These are phyloP conservation scores for Debaryomyces fabryi DNA, from an alignment of 1,139 yeast genomes.

Conservation along the genomic window DNA sequence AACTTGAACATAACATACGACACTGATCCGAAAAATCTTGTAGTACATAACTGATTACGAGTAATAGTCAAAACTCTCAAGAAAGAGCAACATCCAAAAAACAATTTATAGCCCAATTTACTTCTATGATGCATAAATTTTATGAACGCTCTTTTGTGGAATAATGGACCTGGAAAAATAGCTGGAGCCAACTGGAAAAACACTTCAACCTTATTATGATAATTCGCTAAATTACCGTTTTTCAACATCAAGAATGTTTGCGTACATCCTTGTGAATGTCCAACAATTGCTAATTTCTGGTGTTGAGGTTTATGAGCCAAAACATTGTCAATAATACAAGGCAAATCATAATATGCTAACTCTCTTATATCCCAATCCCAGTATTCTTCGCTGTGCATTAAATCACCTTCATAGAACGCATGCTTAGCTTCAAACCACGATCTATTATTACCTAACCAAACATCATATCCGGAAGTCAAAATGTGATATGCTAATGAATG, in stretches of 20 bases:
- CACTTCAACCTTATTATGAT: conserved; percentile 56
- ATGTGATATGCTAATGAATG: conserved; percentile 74
- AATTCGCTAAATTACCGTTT: conserved; percentile 30
- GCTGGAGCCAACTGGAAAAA: conserved; percentile 90
- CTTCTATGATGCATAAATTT: conserved; percentile 54
- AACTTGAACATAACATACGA: conserved; percentile 83
- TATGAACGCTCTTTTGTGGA: conserved; percentile 59
- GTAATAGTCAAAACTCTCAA: conserved; percentile 59
- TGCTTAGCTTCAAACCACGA: conserved; percentile 81
- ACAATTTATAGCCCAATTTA: conserved; percentile 37
- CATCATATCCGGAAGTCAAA: conserved; percentile 70
- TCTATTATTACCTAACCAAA: conserved; percentile 93
- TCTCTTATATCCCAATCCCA: conserved; percentile 91
- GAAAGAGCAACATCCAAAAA: conserved; percentile 66
- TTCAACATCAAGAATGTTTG: conserved; percentile 68
- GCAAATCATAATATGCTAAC: conserved; percentile 77
- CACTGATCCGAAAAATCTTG: conserved; percentile 55
- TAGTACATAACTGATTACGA: conserved; percentile 48
- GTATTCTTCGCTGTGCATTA: conserved; percentile 51
- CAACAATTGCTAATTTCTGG: conserved; percentile 61
- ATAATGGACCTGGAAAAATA: conserved; percentile 75
- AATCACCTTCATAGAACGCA: conserved; percentile 35
- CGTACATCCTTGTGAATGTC: conserved; percentile 94
- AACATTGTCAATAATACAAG: conserved; percentile 69
- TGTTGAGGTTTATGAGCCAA: conserved; percentile 43